phyloP scores from a whole-genome alignment of 2,329 filamentous ascomycete species.

The Diaporthe caulivora region DNA sequence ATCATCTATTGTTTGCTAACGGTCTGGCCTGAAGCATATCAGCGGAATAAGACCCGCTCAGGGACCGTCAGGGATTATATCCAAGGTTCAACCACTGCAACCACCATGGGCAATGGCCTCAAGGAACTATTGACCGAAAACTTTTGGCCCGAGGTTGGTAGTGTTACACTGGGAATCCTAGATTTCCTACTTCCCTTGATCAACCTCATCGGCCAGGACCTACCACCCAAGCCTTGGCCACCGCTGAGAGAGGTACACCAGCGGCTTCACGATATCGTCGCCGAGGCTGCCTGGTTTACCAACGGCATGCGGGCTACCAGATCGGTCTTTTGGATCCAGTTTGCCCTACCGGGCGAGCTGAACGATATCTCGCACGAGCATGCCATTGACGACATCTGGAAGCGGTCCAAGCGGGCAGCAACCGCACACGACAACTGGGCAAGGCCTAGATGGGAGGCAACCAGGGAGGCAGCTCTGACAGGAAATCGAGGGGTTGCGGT shows the following conservation, averaged over 20 bases:
- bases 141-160: conserved; percentile 55
- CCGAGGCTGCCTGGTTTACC: conserved; percentile 48
- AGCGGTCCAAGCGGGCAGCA: conserved; percentile 35
- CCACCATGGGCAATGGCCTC: conserved; percentile 36
- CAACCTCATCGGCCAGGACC: conserved; percentile 44
- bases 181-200: conserved; percentile 53
- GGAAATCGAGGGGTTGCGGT: background rate
- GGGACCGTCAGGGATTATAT: conserved; percentile 37
- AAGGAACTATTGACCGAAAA: conserved; percentile 44
- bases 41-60: conserved; percentile 50
- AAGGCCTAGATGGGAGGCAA: background rate
- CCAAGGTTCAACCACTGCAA: conserved; percentile 37
- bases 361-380: conserved; percentile 45
- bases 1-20: background rate
- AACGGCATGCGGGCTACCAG: conserved; percentile 47
- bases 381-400: conserved; percentile 42
- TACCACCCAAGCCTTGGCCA: conserved; percentile 33
- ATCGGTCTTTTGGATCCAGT: conserved; percentile 48
- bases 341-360: conserved; percentile 45
- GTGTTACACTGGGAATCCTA: conserved; percentile 35
- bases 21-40: conserved; percentile 48
- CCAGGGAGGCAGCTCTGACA: conserved; percentile 32
- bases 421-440: conserved; percentile 28
- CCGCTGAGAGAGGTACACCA: conserved; percentile 47
- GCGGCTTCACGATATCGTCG: conserved; percentile 49